phyloP scores from a whole-genome alignment of 1,139 yeast genomes.

The Eremothecium sinecaudum region DNA sequence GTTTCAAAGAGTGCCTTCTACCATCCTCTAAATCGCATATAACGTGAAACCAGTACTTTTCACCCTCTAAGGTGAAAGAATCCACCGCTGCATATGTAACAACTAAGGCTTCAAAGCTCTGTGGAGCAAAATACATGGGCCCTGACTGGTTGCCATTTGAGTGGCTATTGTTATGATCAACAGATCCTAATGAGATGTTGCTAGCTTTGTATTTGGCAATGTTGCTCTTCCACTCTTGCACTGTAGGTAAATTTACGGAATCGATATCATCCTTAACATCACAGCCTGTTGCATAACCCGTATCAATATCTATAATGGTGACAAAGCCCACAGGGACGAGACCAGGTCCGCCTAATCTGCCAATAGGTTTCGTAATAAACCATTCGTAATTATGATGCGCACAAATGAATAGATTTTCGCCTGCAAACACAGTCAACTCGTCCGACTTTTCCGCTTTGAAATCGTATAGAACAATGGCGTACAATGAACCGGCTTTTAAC shows the following conservation, averaged over 20 bases:
- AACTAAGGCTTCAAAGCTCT: constrained; percentile 31
- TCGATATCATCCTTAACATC: constrained; percentile 48
- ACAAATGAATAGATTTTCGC: constrained; percentile 84
- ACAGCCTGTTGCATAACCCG: constrained; percentile 43
- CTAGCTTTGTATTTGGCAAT: constrained; percentile 92
- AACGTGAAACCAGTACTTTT: constrained; percentile 82
- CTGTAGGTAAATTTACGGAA: constrained; percentile 70
- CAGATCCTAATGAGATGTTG: constrained; percentile 53
- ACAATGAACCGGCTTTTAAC: constrained; percentile 35
- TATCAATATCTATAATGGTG: constrained; percentile 67
- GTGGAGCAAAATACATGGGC: constrained; percentile 1
- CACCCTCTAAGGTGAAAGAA: constrained; percentile 71
- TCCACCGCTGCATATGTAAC: constrained; percentile 66
- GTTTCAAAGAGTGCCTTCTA: constrained; percentile 58
- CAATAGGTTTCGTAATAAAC: constrained; percentile 96
- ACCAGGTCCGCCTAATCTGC: constrained; percentile 94
- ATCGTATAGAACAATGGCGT: constrained; percentile 66
- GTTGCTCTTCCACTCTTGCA: constrained; percentile 88
- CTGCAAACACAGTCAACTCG: constrained; percentile 74
- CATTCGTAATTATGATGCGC: constrained; percentile 95
- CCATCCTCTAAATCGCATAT: constrained; percentile 65
- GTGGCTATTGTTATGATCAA: constrained; percentile 20
- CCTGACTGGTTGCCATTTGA: constrained; percentile 9
- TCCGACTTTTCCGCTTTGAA: constrained; percentile 84
- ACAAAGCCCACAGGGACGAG: constrained; percentile 88